Conservation (phyloP, 257 asterid species). For the Galeopsis tetrahit region DNA sequence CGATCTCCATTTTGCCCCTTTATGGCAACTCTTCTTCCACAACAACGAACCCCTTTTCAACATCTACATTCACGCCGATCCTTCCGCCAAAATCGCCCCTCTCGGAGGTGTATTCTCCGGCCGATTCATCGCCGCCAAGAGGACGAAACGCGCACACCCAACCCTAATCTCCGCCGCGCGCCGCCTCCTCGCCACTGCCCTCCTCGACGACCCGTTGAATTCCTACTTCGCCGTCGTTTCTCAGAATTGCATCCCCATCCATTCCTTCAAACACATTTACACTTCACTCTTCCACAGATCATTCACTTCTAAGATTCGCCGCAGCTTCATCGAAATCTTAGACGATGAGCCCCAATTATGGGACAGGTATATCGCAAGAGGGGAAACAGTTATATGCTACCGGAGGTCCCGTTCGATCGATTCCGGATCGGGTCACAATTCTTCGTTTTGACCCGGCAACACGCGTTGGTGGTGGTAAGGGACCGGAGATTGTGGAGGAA, state of each 20-base stretch:
- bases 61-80: constrained; percentile 77
- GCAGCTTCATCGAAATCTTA: constrained; percentile 75
- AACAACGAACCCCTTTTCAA: constrained; percentile 42
- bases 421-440: constrained; percentile 83
- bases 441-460: constrained; percentile 56
- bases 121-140: constrained; percentile 53
- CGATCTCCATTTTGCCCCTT: constrained; percentile 68
- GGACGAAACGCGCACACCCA: constrained; percentile 57
- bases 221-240: constrained; percentile 70
- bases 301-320: constrained; percentile 26
- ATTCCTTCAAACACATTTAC: constrained; percentile 58
- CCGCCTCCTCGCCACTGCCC: constrained; percentile 79
- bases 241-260: constrained; percentile 73
- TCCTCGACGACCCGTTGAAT: constrained; percentile 63
- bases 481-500: constrained; percentile 71
- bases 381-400: constrained; percentile 59
- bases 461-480: constrained; percentile 53
- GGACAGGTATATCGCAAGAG: constrained; percentile 68
- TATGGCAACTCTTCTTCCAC: constrained; percentile 67
- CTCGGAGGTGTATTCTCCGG: constrained; percentile 65
- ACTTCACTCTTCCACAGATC: constrained; percentile 42
- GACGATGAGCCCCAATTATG: constrained; percentile 52
- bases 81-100: constrained; percentile 41
- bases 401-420: constrained; percentile 56
- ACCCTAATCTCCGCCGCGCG: constrained; percentile 83